Percentiles rank a stretch among this genome's conserved stretches.
Evolutionary conservation across 345 rosid species (phyloP).

Genomic region (Arabis alpina): DNA sequence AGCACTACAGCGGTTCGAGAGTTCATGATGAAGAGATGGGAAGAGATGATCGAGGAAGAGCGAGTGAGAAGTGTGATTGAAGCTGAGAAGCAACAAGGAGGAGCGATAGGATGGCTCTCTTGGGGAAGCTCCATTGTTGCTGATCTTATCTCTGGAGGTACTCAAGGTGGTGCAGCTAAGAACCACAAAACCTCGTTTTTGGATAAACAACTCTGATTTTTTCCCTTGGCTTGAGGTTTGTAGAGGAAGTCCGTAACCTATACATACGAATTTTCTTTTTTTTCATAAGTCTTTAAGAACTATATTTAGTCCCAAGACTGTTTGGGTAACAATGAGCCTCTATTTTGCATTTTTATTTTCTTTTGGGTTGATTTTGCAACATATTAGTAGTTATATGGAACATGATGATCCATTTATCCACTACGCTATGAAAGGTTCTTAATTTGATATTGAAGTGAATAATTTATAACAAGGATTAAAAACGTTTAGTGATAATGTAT

Average conservation of each 20-base stretch:
- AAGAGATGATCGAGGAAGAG: constrained; percentile 64
- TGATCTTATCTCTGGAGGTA: constrained; percentile 49
- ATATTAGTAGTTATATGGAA: not conserved
- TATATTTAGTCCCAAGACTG: not conserved
- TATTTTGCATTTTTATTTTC: not conserved
- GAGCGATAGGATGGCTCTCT: constrained; percentile 69
- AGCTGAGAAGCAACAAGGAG: constrained; percentile 58
- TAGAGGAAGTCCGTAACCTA: too few species aligned
- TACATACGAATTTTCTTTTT: too few species aligned
- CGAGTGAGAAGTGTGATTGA: constrained; percentile 57
- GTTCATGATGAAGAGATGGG: constrained; percentile 84
- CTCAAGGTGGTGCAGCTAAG: constrained; percentile 42
- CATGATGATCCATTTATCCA: too few species aligned
- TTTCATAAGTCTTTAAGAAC: too few species aligned
- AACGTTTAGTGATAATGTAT: too few species aligned
- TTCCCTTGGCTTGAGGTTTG: not conserved
- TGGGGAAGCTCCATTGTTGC: constrained; percentile 73
- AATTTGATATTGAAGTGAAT: too few species aligned
- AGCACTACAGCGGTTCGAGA: constrained; percentile 69
- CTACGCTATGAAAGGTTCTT: too few species aligned
- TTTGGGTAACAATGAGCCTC: not conserved
- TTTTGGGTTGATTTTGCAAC: not conserved
- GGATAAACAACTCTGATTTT: constrained; percentile 33
- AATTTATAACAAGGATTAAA: too few species aligned
- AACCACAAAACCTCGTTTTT: constrained; percentile 32